phyloP scores from a whole-genome alignment of 1,284 basidiomycete species.

The Trichosporon faecale region DNA sequence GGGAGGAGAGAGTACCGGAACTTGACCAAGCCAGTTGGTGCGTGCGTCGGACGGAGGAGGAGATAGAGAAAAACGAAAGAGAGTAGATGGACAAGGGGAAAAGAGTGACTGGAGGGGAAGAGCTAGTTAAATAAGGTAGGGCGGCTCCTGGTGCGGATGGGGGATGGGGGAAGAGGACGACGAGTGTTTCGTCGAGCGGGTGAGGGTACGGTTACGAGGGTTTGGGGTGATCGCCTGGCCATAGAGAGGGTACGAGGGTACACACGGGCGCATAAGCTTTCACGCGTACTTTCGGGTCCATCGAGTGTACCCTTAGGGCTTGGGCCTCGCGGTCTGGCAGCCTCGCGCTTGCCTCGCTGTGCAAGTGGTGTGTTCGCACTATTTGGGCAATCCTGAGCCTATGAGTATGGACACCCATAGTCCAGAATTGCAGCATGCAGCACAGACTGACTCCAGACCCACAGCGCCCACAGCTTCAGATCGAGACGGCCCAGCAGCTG shows the following conservation, averaged over 20 bases:
- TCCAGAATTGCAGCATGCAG: constrained; percentile 1
- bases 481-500: not conserved
- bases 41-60: constrained; percentile 1
- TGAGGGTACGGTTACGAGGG: not conserved
- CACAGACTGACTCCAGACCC: not conserved
- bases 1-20: not conserved
- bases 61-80: not conserved
- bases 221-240: not conserved
- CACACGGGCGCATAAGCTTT: not conserved
- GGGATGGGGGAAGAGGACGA: not conserved
- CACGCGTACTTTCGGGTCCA: constrained; percentile 3
- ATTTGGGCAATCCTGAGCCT: not conserved
- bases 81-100: too few relatives aligned
- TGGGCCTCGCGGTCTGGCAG: too few relatives aligned
- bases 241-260: not conserved
- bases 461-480: too few relatives aligned
- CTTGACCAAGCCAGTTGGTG: not conserved
- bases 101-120: not conserved
- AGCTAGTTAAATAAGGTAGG: constrained; percentile 6
- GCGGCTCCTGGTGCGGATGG: not conserved
- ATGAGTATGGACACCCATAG: not conserved
- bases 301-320: not conserved
- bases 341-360: too few relatives aligned
- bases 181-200: not conserved
- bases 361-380: not conserved